A percentile compares a stretch with the other conserved stretches of the same genome.
These are phyloP conservation scores for Panus rudis DNA, from an alignment of 768 basidiomycete genomes.

Conservation along the genomic window DNA sequence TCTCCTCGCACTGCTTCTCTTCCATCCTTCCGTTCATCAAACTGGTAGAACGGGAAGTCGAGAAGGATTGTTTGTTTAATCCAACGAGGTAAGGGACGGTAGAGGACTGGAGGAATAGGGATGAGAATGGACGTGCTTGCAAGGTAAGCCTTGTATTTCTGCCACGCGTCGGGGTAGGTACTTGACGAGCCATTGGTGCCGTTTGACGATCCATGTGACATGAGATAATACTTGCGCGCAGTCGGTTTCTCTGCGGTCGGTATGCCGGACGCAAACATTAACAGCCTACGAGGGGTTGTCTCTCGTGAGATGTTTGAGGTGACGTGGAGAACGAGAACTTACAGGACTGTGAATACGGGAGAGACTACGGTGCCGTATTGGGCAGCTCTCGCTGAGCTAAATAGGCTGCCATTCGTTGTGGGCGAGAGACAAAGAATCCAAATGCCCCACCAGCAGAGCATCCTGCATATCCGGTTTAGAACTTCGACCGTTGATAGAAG, in stretches of 20 bases:
- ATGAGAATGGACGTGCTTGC: constrained; percentile 51
- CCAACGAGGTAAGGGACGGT: constrained; percentile 40
- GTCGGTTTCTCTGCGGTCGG: constrained; percentile 64
- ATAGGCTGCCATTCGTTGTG: constrained; percentile 37
- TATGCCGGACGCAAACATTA: constrained; percentile 65
- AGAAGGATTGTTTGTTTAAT: constrained; percentile 51
- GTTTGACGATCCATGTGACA: constrained; percentile 33
- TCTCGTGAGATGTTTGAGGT: background rate
- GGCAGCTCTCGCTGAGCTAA: constrained; percentile 39
- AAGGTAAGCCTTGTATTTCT: constrained; percentile 50
- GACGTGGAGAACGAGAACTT: constrained; percentile 20
- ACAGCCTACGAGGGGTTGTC: constrained; percentile 28
- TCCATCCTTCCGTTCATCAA: constrained; percentile 42
- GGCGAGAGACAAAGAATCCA: constrained; percentile 58
- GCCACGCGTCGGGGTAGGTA: constrained; percentile 33
- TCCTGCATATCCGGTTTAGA: no score
- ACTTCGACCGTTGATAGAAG: constrained; percentile 5
- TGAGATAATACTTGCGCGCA: constrained; percentile 50
- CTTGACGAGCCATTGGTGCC: no score
- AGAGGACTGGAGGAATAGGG: constrained; percentile 51
- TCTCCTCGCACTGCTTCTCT: background rate
- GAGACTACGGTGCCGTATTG: constrained; percentile 55
- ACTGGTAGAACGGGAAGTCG: constrained; percentile 57
- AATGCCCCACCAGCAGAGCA: constrained; percentile 61
- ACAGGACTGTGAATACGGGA: constrained; percentile 62